Conservation (phyloP, 2,329 filamentous ascomycete genomes). For the Trichoderma asperellum region DNA sequence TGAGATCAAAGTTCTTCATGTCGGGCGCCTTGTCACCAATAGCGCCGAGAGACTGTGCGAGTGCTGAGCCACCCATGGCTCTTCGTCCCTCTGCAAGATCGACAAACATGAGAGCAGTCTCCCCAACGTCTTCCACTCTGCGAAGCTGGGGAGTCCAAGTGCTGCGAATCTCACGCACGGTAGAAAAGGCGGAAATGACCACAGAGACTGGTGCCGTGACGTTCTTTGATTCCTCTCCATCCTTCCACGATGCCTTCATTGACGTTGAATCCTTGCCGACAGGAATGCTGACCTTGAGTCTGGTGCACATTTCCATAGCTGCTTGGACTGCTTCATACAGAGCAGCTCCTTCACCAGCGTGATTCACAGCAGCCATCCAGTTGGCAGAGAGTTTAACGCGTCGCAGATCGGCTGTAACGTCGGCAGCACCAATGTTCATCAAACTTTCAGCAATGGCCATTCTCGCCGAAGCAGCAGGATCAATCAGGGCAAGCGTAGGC, state of each 20-base stretch:
- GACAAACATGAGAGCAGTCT: slow-evolving; percentile 86
- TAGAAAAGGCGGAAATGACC: slow-evolving; percentile 86
- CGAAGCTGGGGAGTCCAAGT: slow-evolving; percentile 94
- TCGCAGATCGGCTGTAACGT: slow-evolving; percentile 70
- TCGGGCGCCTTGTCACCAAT: slow-evolving; percentile 85
- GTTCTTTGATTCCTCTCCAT: slow-evolving; percentile 71
- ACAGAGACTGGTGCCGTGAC: slow-evolving; percentile 92
- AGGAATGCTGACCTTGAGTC: slow-evolving; percentile 89
- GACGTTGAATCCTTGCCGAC: slow-evolving; percentile 98
- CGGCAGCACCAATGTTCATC: slow-evolving; percentile 85
- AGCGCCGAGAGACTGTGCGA: slow-evolving; percentile 87
- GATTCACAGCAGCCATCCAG: slow-evolving; percentile 98
- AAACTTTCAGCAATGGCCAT: slow-evolving; percentile 96
- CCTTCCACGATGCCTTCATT: slow-evolving; percentile 97
- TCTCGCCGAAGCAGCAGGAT: slow-evolving; percentile 83
- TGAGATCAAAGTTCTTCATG: slow-evolving; percentile 76
- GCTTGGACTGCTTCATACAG: slow-evolving; percentile 93
- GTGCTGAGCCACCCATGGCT: slow-evolving; percentile 84
- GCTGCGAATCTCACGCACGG: slow-evolving; percentile 78
- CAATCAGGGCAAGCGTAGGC: slow-evolving; percentile 86
- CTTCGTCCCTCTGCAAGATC: slow-evolving; percentile 82
- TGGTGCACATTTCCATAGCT: slow-evolving; percentile 87
- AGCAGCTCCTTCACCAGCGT: slow-evolving; percentile 88
- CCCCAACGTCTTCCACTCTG: slow-evolving; percentile 82
- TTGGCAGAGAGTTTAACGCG: slow-evolving; percentile 91